phyloP scores from a whole-genome alignment of 1,284 basidiomycete genomes.

The Heterobasidion irregulare region DNA sequence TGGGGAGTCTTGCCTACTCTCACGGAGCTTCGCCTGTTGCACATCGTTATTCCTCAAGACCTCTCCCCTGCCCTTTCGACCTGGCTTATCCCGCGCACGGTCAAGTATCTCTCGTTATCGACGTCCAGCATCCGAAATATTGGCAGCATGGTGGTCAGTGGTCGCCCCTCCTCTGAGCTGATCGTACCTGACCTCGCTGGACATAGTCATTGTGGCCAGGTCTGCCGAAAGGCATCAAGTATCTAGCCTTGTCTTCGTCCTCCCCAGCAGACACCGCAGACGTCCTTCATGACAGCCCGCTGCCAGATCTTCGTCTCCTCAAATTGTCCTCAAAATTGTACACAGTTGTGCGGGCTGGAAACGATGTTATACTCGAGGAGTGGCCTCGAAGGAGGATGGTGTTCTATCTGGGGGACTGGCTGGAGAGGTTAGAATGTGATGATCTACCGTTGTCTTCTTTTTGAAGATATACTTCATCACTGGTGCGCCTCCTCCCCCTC shows the following conservation, averaged over 20 bases:
- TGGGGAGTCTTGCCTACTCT: slow-evolving; percentile 63
- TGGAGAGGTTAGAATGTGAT: neutral
- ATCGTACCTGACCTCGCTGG: no score
- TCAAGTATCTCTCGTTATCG: slow-evolving; percentile 29
- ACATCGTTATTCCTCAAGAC: slow-evolving; percentile 56
- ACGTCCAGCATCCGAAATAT: no score
- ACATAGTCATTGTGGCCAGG: slow-evolving; percentile 1
- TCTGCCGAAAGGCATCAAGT: neutral
- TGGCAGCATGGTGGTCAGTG: no score
- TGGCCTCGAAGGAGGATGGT: neutral
- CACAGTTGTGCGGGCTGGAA: neutral
- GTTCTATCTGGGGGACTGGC: neutral
- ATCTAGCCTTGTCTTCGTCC: neutral
- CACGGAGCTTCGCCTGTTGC: slow-evolving; percentile 38
- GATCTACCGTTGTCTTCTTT: neutral
- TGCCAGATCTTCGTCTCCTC: neutral
- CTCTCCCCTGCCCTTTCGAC: slow-evolving; percentile 53
- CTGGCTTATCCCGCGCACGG: slow-evolving; percentile 57
- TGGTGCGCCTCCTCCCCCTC: no score
- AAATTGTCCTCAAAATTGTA: neutral
- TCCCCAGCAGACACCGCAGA: neutral
- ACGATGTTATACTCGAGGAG: neutral
- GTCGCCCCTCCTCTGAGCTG: no score
- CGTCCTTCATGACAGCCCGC: neutral
- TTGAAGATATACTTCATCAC: no score